Base-by-base conservation (phyloP, 345 rosid genomes). In the Psidium friedrichsthalianum region DNA sequence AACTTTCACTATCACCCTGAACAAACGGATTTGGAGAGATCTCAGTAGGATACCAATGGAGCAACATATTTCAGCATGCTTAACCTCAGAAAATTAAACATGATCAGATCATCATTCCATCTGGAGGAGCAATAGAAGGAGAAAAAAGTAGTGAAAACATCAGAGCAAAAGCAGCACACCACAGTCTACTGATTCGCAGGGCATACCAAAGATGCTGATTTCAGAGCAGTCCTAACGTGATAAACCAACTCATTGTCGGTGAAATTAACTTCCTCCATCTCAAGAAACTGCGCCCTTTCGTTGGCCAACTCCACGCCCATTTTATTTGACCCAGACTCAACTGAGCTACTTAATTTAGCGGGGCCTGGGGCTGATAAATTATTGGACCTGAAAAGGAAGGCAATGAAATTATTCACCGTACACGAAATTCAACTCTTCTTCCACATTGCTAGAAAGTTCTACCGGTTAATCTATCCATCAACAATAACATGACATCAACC, bases 1-100 rank as follows among this genome's bases (percentile, higher is more conserved):
- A 97, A 85, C 87, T 88, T 61, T 87, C 91, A 3, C 76, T 86
- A 53, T 93, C 94, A 83, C 94, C 98, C 98, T 96, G 87, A 51
- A 59, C 54, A 25, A 54, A 85, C 18, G 54, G 25, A 51, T 58
- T 21, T 44, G 36, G 11, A 51, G 36, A 52, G 51, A 81, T 27
- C 56, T 53, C 29, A 49, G 18, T 69, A 69, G 25, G 29, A 16
- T 27, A 83, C 47, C 44, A 25, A 56, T 40, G 56, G 57, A 18
- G 32, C 47, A 83, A n/a, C 54, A 54, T 51, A 83, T 40, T 52
- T 83, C 69, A 56, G 42, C 83, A 82, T 82, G 51, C 42, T 44
- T 9, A 42, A 69, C 47, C 47, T 36, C 80, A 36, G 80, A 69
- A 36, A 69, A 18, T 18, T 69, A 36, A 83, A 55, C 54, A 57